phyloP scores from a whole-genome alignment of 148 eudicot species.

The Nyssa sinensis region DNA sequence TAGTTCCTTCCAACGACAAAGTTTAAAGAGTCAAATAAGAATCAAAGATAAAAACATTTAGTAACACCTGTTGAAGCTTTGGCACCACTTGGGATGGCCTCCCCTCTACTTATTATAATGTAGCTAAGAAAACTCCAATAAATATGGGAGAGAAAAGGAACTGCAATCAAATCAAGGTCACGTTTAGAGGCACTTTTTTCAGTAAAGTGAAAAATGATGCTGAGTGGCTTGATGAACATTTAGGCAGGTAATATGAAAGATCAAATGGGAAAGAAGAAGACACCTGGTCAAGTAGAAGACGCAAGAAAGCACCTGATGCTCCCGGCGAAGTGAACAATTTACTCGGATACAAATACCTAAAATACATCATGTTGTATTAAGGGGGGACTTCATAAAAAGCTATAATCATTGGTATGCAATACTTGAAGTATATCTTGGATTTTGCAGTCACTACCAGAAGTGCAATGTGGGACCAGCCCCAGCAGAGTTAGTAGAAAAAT shows the following conservation, averaged over 20 bases:
- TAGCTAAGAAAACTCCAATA: conserved; percentile 71
- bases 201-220: conserved; percentile 4
- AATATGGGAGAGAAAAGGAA: conserved; percentile 79
- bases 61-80: conserved; percentile 85
- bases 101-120: conserved; percentile 81
- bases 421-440: not conserved
- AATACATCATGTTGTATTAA: not conserved
- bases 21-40: not conserved
- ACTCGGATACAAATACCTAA: conserved; percentile 64
- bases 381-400: not conserved
- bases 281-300: conserved; percentile 70
- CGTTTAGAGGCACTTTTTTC: not conserved
- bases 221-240: not conserved
- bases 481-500: conserved; percentile 58
- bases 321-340: conserved; percentile 54
- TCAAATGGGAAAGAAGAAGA: conserved; percentile 1
- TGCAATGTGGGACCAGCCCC: conserved; percentile 88
- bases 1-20: conserved; percentile 5
- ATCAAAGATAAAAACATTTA: not conserved
- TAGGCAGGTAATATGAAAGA: not conserved
- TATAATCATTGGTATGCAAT: not conserved
- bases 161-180: conserved; percentile 43
- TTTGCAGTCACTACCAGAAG: conserved; percentile 63
- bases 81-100: conserved; percentile 73
- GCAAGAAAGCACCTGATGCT: conserved; percentile 59